Conservation (phyloP, 163 green algal genomes). For the Chlamydomonas reinhardtii region DNA sequence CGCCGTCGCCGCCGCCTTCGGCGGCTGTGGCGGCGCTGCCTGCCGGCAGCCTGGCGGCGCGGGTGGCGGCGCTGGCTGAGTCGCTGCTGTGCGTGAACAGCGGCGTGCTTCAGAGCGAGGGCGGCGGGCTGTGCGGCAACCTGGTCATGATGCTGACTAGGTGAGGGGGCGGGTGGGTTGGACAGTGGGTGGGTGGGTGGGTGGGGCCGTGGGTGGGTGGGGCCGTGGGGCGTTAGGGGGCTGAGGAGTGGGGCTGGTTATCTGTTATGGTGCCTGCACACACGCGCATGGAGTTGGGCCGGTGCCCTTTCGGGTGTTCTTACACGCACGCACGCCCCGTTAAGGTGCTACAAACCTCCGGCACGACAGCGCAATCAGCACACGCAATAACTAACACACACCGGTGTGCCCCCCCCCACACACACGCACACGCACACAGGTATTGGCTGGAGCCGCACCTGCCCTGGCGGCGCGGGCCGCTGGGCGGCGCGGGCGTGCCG, state of each 20-base stretch:
- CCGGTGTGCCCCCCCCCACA: too few relatives aligned
- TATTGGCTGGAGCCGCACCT: conserved; percentile 29
- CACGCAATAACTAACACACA: too few relatives aligned
- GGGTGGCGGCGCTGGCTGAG: conserved; percentile 7
- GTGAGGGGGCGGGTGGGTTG: background rate
- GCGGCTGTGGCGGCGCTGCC: conserved; percentile 23
- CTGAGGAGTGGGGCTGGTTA: too few relatives aligned
- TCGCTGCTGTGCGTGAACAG: conserved; percentile 25
- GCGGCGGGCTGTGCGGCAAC: conserved; percentile 6
- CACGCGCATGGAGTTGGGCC: too few relatives aligned
- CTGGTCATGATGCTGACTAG: background rate
- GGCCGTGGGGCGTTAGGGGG: too few relatives aligned
- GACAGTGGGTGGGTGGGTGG: background rate
- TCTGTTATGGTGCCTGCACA: too few relatives aligned
- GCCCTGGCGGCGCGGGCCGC: background rate
- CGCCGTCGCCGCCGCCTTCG: background rate
- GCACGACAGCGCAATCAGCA: too few relatives aligned
- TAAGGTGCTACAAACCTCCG: too few relatives aligned
- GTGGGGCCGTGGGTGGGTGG: background rate
- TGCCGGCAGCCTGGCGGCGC: background rate
- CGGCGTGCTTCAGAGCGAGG: conserved; percentile 47
- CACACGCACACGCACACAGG: too few relatives aligned
- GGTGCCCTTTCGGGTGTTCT: too few relatives aligned
- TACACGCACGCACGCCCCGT: too few relatives aligned
- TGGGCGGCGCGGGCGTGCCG: background rate